These are phyloP conservation scores for Papiliotrema fonsecae DNA, from an alignment of 1,284 basidiomycete species.

Conservation along the genomic window DNA sequence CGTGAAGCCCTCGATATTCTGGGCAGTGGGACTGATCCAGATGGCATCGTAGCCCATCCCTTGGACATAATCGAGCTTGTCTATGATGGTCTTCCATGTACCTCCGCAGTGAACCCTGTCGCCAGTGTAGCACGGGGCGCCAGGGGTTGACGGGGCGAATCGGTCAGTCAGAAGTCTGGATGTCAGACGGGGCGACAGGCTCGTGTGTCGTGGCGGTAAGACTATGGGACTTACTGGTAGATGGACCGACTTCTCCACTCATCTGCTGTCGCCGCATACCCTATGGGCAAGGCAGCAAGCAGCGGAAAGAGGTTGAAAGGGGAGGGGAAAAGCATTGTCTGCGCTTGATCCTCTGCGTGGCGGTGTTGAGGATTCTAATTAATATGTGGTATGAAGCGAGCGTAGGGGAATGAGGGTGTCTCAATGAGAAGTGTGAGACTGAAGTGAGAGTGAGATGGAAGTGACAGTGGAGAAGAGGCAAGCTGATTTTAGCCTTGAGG, in stretches of 20 bases:
- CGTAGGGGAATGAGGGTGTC: not conserved
- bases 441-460: no score
- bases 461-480: no score
- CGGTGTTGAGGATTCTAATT: not conserved
- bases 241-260: slow-evolving; percentile 32
- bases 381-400: not conserved
- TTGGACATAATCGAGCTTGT: slow-evolving; percentile 70
- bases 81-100: slow-evolving; percentile 63
- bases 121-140: slow-evolving; percentile 54
- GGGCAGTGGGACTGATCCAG: slow-evolving; percentile 45
- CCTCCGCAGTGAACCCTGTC: slow-evolving; percentile 62
- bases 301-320: slow-evolving; percentile 8
- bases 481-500: not conserved
- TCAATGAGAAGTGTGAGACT: no score
- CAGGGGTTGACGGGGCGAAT: slow-evolving; percentile 56
- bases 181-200: not conserved
- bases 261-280: slow-evolving; percentile 24
- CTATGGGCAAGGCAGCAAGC: slow-evolving; percentile 13
- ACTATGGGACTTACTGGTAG: slow-evolving; percentile 26
- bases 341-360: not conserved
- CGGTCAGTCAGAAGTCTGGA: slow-evolving; percentile 65
- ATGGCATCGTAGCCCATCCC: slow-evolving; percentile 66
- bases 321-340: slow-evolving; percentile 1
- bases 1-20: slow-evolving; percentile 59
- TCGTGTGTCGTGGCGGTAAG: not conserved